Evolutionary conservation across 108 stramenopile genomes (phyloP).

Genomic region (Discostella pseudostelligera): DNA sequence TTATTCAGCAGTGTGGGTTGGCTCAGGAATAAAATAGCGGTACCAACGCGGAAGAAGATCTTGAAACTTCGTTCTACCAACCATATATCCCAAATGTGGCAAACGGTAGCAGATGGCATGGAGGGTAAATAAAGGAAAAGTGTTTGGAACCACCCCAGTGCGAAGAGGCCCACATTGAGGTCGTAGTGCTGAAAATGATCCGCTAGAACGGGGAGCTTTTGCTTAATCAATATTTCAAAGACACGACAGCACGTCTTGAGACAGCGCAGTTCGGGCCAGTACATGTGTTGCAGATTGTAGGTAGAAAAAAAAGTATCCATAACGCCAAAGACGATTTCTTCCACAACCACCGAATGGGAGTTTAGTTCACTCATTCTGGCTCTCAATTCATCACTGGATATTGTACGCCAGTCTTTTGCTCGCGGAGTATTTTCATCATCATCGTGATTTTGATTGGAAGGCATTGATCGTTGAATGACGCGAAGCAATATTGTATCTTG

Average conservation of each 20-base stretch:
- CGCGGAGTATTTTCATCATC: background rate
- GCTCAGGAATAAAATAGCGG: conserved; percentile 85
- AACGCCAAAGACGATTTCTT: conserved; percentile 74
- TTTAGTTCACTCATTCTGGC: conserved; percentile 41
- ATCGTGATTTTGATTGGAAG: conserved; percentile 22
- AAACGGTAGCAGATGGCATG: conserved; percentile 87
- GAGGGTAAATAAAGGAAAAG: conserved; percentile 89
- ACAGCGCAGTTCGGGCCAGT: conserved; percentile 86
- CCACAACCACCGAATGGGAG: conserved; percentile 59
- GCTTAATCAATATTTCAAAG: conserved; percentile 77
- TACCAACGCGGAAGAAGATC: conserved; percentile 89
- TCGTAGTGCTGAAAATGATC: conserved; percentile 92
- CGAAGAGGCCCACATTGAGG: conserved; percentile 86
- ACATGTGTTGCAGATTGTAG: conserved; percentile 83
- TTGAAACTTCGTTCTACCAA: conserved; percentile 88
- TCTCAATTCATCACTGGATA: conserved; percentile 39
- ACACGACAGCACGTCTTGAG: conserved; percentile 85
- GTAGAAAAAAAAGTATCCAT: conserved; percentile 82
- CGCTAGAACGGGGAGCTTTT: conserved; percentile 84
- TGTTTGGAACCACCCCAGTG: conserved; percentile 91
- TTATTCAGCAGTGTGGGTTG: conserved; percentile 86
- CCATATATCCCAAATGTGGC: conserved; percentile 94
- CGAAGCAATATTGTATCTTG: conserved; percentile 81
- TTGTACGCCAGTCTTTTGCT: conserved; percentile 26
- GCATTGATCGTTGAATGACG: conserved; percentile 56